Percentiles rank a stretch among this genome's conserved stretches.
phyloP scores from a whole-genome alignment of 192 early-diverging fungal genomes.

The Podila minutissima region DNA sequence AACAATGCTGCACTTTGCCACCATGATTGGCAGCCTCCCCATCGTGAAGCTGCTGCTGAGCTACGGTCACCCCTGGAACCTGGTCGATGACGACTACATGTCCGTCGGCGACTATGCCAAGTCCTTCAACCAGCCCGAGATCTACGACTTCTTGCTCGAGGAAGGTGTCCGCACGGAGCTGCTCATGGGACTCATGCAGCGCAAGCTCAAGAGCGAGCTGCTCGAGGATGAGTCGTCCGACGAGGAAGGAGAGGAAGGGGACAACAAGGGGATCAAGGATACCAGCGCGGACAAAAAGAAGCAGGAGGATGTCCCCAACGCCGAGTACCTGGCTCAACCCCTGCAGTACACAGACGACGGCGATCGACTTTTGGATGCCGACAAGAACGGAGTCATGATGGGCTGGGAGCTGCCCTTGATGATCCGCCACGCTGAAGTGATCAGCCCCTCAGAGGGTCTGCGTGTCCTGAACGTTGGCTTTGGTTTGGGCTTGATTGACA shows the following conservation, averaged over 20 bases:
- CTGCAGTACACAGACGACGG: slow-evolving; percentile 83
- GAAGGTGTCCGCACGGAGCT: slow-evolving; percentile 90
- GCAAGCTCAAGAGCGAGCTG: slow-evolving; percentile 31
- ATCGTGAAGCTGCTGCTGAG: slow-evolving; percentile 68
- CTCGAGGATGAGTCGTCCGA: slow-evolving; percentile 43
- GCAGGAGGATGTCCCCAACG: slow-evolving; percentile 69
- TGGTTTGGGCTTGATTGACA: slow-evolving; percentile 93
- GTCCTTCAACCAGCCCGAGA: slow-evolving; percentile 68
- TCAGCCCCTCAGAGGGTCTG: slow-evolving; percentile 68
- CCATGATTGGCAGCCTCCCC: slow-evolving; percentile 69
- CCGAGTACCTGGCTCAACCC: slow-evolving; percentile 79
- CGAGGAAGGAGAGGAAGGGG: slow-evolving; percentile 43
- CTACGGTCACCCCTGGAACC: slow-evolving; percentile 86
- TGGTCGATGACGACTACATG: slow-evolving; percentile 75
- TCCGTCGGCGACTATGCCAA: slow-evolving; percentile 89
- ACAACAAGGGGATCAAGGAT: background rate
- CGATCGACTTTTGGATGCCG: slow-evolving; percentile 82
- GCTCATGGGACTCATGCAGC: slow-evolving; percentile 65
- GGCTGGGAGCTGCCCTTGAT: slow-evolving; percentile 96
- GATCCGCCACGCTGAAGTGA: slow-evolving; percentile 85
- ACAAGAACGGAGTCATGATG: slow-evolving; percentile 98
- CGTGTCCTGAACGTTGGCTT: slow-evolving; percentile 84
- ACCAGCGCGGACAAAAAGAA: slow-evolving; percentile 15
- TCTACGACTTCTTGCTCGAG: slow-evolving; percentile 83
- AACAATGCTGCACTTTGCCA: slow-evolving; percentile 72